phyloP scores from a whole-genome alignment of 2,329 filamentous ascomycete genomes.

The Boeremia exigua region DNA sequence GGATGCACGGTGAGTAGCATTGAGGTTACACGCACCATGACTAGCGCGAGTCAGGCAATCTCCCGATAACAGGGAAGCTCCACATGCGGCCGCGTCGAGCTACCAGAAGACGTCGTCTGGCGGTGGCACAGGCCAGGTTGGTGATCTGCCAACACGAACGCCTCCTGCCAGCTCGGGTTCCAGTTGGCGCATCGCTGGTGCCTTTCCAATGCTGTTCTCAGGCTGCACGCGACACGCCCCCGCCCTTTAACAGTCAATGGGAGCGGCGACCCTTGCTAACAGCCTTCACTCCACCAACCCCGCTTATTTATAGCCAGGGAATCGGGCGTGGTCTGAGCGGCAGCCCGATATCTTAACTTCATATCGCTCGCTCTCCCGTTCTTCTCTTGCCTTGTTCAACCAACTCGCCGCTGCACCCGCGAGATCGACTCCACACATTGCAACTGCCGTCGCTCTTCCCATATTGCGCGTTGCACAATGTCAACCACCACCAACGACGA shows the following conservation, averaged over 20 bases:
- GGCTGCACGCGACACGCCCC: conserved; percentile 18
- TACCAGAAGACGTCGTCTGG: not conserved
- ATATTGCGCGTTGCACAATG: conserved; percentile 28
- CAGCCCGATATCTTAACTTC: conserved; percentile 16
- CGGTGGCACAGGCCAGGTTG: conserved; percentile 2
- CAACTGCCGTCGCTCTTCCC: not conserved
- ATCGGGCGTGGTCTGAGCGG: conserved; percentile 14
- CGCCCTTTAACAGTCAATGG: conserved; percentile 20
- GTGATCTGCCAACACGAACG: not conserved
- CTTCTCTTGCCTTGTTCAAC: conserved; percentile 5
- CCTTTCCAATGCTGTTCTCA: conserved; percentile 14
- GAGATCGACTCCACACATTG: conserved; percentile 6
- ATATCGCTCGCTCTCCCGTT: conserved; percentile 8
- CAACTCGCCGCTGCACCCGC: conserved; percentile 1
- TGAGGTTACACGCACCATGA: conserved; percentile 31
- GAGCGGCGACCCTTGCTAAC: conserved; percentile 9
- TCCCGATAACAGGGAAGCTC: too few relatives aligned
- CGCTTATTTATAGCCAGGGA: conserved; percentile 13
- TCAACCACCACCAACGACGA: conserved; percentile 29
- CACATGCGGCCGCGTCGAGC: too few relatives aligned
- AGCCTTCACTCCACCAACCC: conserved; percentile 8
- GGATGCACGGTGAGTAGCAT: conserved; percentile 33
- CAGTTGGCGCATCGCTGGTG: conserved; percentile 9
- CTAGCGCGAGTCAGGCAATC: conserved; percentile 15
- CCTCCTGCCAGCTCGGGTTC: conserved; percentile 8